These are phyloP conservation scores for Psilocybe cubensis DNA, from an alignment of 768 basidiomycete species.

Conservation along the genomic window DNA sequence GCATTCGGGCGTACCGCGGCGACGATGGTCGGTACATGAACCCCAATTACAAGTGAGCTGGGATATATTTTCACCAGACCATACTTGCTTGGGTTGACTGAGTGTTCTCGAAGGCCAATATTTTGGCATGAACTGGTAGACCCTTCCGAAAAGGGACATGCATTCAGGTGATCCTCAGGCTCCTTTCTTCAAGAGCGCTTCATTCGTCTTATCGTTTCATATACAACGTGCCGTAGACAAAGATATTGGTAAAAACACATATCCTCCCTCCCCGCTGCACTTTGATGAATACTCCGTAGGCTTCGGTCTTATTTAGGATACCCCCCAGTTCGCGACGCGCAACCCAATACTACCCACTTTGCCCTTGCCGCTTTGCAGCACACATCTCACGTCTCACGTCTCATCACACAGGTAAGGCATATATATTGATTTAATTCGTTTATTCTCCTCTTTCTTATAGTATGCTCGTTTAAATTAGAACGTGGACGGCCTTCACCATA, in stretches of 20 bases:
- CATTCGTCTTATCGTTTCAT: background rate
- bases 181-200: background rate
- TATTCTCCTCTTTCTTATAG: background rate
- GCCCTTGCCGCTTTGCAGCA: slow-evolving; percentile 84
- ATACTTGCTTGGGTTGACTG: background rate
- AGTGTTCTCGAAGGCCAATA: slow-evolving; percentile 49
- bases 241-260: slow-evolving; percentile 68
- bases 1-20: slow-evolving; percentile 94
- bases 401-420: slow-evolving; percentile 76
- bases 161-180: slow-evolving; percentile 57
- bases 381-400: slow-evolving; percentile 54
- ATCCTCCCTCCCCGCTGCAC: slow-evolving; percentile 4
- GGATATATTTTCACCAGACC: background rate
- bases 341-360: slow-evolving; percentile 89
- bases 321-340: slow-evolving; percentile 79
- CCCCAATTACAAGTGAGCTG: slow-evolving; percentile 80
- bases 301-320: slow-evolving; percentile 85
- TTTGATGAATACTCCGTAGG: slow-evolving; percentile 32
- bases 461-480: slow-evolving; percentile 45
- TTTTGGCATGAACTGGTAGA: slow-evolving; percentile 87
- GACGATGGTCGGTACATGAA: slow-evolving; percentile 86
- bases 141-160: slow-evolving; percentile 63
- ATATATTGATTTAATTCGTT: background rate
- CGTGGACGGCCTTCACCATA: slow-evolving; percentile 94
- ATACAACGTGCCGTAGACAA: slow-evolving; percentile 50